Conservation (phyloP, 2,329 filamentous ascomycete species). For the Cyanodermella asteris region DNA sequence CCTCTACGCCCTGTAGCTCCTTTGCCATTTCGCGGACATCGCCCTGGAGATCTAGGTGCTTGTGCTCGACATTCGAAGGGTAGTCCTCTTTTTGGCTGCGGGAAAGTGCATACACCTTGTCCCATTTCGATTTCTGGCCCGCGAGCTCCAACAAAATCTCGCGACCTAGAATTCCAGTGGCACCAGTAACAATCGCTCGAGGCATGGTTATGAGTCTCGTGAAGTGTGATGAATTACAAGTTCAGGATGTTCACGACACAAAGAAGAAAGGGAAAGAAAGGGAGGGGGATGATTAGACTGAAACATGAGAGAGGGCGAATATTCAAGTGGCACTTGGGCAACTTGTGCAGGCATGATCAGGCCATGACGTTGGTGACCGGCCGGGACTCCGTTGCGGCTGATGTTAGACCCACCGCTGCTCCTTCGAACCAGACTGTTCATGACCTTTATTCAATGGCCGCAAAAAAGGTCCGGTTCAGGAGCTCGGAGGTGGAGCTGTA, state of each 20-base stretch:
- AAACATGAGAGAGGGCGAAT: too few species aligned
- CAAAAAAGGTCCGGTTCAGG: too few species aligned
- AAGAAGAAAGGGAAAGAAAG: neutral
- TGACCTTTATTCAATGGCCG: too few species aligned
- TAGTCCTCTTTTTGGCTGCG: constrained; percentile 17
- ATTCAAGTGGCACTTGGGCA: neutral
- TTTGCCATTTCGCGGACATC: constrained; percentile 17
- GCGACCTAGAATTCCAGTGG: constrained; percentile 18
- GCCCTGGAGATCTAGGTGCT: constrained; percentile 16
- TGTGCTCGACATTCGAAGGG: constrained; percentile 17
- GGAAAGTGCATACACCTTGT: constrained; percentile 19
- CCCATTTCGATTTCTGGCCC: constrained; percentile 15
- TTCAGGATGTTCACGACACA: too few species aligned
- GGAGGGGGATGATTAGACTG: neutral
- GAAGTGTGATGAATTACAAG: neutral
- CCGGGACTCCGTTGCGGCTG: neutral
- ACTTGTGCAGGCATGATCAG: neutral
- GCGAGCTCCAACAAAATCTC: constrained; percentile 19
- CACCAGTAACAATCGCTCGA: constrained; percentile 13
- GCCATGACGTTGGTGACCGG: neutral
- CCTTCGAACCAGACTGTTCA: too few species aligned
- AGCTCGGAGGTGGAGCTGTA: too few species aligned
- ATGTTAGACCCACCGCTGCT: too few species aligned
- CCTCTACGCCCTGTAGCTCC: constrained; percentile 15
- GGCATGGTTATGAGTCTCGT: constrained; percentile 8